Evolutionary conservation across 2,329 filamentous ascomycete genomes (phyloP).

Genomic region (Ascochyta lentis): DNA sequence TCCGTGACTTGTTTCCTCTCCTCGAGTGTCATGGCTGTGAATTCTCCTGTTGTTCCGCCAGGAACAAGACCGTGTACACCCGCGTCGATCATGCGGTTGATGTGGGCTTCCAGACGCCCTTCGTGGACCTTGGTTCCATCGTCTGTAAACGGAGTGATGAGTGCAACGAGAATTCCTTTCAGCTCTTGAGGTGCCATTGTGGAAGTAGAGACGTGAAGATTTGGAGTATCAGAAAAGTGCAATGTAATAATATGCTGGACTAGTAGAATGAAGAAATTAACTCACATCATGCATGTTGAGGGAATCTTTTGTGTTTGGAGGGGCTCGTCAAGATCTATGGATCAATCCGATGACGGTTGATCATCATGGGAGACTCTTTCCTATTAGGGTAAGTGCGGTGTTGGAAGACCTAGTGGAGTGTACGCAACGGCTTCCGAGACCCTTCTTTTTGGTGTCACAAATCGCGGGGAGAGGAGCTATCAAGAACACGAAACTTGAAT

Average conservation of each 20-base stretch:
- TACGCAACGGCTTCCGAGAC: not conserved
- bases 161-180: conserved; percentile 57
- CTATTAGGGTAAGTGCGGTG: conserved; percentile 8
- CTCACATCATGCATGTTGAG: not conserved
- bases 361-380: conserved; percentile 12
- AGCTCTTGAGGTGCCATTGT: conserved; percentile 28
- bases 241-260: not conserved
- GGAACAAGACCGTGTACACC: conserved; percentile 60
- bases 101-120: conserved; percentile 51
- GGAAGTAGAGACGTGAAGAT: not conserved
- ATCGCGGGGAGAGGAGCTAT: not conserved
- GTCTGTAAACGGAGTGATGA: conserved; percentile 57
- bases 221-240: not conserved
- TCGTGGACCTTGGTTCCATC: conserved; percentile 53
- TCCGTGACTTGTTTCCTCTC: conserved; percentile 57
- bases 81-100: conserved; percentile 54
- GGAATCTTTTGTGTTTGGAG: conserved; percentile 11
- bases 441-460: not conserved
- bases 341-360: conserved; percentile 5
- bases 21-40: conserved; percentile 53
- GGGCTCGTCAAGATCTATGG: not conserved
- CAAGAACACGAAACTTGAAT: conserved; percentile 1
- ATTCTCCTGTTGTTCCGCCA: conserved; percentile 60
- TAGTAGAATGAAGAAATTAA: not conserved
- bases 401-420: not conserved